These are phyloP conservation scores for Stipa capillata DNA, from an alignment of 176 grass and related monocot species.

Conservation along the genomic window DNA sequence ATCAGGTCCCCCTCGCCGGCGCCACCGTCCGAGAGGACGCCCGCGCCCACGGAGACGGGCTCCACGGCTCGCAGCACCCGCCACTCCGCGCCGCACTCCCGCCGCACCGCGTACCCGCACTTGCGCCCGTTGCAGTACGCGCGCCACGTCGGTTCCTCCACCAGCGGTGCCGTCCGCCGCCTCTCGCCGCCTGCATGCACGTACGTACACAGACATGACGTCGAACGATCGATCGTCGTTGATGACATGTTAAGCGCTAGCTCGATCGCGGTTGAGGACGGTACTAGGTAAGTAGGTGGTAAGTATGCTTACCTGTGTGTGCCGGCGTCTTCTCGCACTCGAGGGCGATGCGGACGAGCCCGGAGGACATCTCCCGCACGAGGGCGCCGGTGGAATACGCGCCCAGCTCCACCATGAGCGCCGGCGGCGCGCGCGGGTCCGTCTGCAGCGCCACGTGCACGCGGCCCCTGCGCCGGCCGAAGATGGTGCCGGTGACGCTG, in stretches of 20 bases:
- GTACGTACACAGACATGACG: not conserved
- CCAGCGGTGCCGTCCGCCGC: conserved; percentile 25
- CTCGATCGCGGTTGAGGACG: not conserved
- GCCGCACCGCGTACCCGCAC: conserved; percentile 64
- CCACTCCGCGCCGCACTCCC: conserved; percentile 55
- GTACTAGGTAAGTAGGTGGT: not conserved
- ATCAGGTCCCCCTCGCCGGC: conserved; percentile 50
- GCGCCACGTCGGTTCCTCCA: conserved; percentile 69
- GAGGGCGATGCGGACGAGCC: conserved; percentile 72
- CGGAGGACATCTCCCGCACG: conserved; percentile 86
- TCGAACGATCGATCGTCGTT: not conserved
- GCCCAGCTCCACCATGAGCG: conserved; percentile 57
- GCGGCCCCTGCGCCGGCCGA: conserved; percentile 60
- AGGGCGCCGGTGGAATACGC: conserved; percentile 61
- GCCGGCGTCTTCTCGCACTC: conserved; percentile 40
- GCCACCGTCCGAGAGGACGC: conserved; percentile 40
- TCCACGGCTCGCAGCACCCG: conserved; percentile 47
- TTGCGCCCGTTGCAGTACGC: conserved; percentile 86
- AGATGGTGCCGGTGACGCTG: conserved; percentile 71
- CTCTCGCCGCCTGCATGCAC: not conserved
- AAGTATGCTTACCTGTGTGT: not conserved
- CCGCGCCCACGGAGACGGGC: conserved; percentile 62
- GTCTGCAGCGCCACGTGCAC: conserved; percentile 71
- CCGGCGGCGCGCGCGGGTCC: conserved; percentile 50
- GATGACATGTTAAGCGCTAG: not conserved